These are phyloP conservation scores for Triticum urartu DNA, from an alignment of 176 grass and related monocot species.

Conservation along the genomic window DNA sequence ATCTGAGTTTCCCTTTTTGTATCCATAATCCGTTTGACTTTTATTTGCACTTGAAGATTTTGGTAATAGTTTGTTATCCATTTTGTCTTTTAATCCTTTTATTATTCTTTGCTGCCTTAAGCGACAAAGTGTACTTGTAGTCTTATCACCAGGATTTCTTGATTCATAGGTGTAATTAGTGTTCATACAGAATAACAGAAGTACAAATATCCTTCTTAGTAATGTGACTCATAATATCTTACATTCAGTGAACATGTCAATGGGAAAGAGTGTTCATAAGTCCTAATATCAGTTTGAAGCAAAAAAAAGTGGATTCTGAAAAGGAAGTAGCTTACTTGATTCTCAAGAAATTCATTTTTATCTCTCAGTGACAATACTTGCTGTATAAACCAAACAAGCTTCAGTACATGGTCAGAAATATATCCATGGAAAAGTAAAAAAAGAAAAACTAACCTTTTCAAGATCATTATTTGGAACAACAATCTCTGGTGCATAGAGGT, in stretches of 20 bases:
- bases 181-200: neutral
- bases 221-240: neutral
- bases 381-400: conserved; percentile 53
- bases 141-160: neutral
- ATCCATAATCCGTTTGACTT: neutral
- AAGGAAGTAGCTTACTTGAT: conserved; percentile 55
- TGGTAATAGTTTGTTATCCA: neutral
- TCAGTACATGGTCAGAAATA: conserved; percentile 34
- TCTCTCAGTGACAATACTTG: conserved; percentile 72
- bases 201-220: neutral
- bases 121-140: neutral
- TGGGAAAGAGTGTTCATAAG: neutral
- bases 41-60: neutral
- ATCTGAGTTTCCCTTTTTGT: conserved; percentile 11
- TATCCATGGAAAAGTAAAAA: neutral
- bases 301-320: neutral
- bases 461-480: conserved; percentile 85
- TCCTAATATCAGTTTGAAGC: neutral
- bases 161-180: neutral
- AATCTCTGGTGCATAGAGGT: conserved; percentile 80
- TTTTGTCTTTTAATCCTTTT: conserved; percentile 1
- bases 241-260: neutral
- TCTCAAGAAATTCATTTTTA: conserved; percentile 62
- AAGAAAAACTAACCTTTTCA: conserved; percentile 61
- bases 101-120: neutral